Percentiles rank a stretch among this genome's conserved stretches.
phyloP scores from a whole-genome alignment of 352 stramenopile genomes.

The Pilasporangium apinafurcum region DNA sequence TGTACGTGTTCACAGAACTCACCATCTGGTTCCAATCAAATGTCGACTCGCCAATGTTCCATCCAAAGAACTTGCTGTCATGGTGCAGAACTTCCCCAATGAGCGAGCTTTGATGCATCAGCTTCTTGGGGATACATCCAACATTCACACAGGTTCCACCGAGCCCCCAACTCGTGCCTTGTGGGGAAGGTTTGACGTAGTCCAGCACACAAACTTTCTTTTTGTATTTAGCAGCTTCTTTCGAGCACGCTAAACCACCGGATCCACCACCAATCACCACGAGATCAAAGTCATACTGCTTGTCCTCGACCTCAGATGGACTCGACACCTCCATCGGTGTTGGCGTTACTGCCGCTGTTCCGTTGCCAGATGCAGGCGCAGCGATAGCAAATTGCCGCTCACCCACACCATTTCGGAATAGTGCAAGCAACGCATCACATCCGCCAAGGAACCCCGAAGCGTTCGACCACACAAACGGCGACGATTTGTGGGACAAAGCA shows the following conservation, averaged over 20 bases:
- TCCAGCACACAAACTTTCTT: slow-evolving; percentile 95
- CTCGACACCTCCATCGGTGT: background rate
- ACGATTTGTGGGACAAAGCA: slow-evolving; percentile 50
- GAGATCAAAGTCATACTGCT: slow-evolving; percentile 77
- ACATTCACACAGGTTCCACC: slow-evolving; percentile 99
- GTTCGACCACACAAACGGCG: slow-evolving; percentile 72
- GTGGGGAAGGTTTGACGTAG: slow-evolving; percentile 90
- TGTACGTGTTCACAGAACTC: slow-evolving; percentile 95
- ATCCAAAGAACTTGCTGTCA: slow-evolving; percentile 88
- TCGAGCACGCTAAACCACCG: slow-evolving; percentile 92
- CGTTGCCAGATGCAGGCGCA: no score
- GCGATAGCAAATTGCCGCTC: slow-evolving; percentile 5
- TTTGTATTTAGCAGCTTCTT: slow-evolving; percentile 91
- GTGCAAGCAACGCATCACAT: slow-evolving; percentile 54
- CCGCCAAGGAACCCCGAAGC: slow-evolving; percentile 53
- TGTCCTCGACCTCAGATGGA: slow-evolving; percentile 9
- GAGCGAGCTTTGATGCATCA: slow-evolving; percentile 96
- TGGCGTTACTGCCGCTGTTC: slow-evolving; percentile 2
- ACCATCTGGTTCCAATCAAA: slow-evolving; percentile 92
- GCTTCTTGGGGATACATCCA: slow-evolving; percentile 99
- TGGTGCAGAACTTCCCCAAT: slow-evolving; percentile 86
- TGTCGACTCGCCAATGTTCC: slow-evolving; percentile 35
- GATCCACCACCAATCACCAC: slow-evolving; percentile 79
- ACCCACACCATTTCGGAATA: slow-evolving; percentile 46
- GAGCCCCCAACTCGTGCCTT: slow-evolving; percentile 88